Evolutionary conservation across 1,284 basidiomycete species (phyloP), one percentile per base, ranked within the genome.

Genomic region (Puccinia horiana): DNA sequence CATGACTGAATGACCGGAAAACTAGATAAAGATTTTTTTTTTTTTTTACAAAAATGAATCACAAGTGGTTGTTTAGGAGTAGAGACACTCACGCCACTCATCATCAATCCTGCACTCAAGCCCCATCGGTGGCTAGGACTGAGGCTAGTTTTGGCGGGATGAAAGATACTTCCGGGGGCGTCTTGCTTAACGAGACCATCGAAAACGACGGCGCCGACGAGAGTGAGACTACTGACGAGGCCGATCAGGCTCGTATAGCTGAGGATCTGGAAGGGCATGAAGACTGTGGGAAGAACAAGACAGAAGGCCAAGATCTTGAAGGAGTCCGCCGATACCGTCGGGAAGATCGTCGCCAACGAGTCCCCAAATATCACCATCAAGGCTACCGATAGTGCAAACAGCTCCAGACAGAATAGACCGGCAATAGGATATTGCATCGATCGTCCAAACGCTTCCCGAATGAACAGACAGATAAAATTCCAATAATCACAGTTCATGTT

Each of bases 361-460:
- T 79, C 77, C 29, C 77, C 77, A 26, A 79, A 79, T 0, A 79
- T 79, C 29, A 79, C 77, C 65, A 79, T 79, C 37, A 79, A 42
- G 40, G 77, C 77, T 16, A 79, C 77, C n/a, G 77, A 79, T 8
- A 79, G 49, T 11, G 77, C 40, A 70, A 79, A 79, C 6, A 79
- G 49, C 67, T 79, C 77, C 29, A 79, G 52, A 37, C 77, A 79
- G 37, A 79, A 79, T 2, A 79, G 67, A 14, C 65, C 77, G 23
- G 77, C 77, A 37, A 79, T 79, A 0, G 77, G 77, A 58, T 79
- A 79, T 79, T 79, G 77, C 77, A 79, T 79, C 0, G 77, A 79
- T 12, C 65, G 63, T 2, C 77, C 77, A 72, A 79, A 79, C 1
- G 77, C 77, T 79, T 37, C 54, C 6, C 12, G 63, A 40, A 40